A percentile compares a stretch with the other conserved stretches of the same genome.
Evolutionary conservation across 306 rosid species (phyloP).

Genomic region (Lablab purpureus): DNA sequence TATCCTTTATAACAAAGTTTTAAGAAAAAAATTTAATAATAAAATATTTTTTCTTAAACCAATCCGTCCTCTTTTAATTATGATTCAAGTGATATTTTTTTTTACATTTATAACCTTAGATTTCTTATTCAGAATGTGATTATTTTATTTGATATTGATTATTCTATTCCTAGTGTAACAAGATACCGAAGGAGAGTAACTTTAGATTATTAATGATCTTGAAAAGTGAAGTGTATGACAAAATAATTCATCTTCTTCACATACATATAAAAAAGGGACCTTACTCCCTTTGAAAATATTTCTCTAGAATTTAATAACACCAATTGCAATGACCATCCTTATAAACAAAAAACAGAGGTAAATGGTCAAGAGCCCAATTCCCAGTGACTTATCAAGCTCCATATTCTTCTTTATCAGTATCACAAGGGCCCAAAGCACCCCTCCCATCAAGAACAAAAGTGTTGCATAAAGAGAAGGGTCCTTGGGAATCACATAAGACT

Average conservation of each 20-base stretch:
- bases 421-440: slow-evolving; percentile 43
- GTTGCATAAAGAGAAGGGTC: slow-evolving; percentile 40
- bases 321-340: slow-evolving; percentile 39
- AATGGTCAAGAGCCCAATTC: slow-evolving; percentile 43
- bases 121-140: no score
- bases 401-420: slow-evolving; percentile 36
- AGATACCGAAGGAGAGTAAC: neutral
- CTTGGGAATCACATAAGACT: slow-evolving; percentile 43
- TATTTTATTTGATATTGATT: no score
- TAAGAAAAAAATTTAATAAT: no score
- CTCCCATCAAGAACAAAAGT: slow-evolving; percentile 39
- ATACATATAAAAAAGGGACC: neutral
- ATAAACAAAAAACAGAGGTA: slow-evolving; percentile 38
- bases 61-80: no score
- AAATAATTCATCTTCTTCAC: neutral
- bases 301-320: slow-evolving; percentile 26
- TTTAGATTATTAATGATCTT: neutral
- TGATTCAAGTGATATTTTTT: no score
- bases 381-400: slow-evolving; percentile 39
- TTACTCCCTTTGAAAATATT: neutral
- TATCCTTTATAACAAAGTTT: no score
- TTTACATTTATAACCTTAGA: no score
- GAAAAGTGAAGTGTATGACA: neutral
- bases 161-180: neutral
- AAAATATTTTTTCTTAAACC: no score